Conservation (phyloP, 306 rosid species). For the Prosopis cineraria region DNA sequence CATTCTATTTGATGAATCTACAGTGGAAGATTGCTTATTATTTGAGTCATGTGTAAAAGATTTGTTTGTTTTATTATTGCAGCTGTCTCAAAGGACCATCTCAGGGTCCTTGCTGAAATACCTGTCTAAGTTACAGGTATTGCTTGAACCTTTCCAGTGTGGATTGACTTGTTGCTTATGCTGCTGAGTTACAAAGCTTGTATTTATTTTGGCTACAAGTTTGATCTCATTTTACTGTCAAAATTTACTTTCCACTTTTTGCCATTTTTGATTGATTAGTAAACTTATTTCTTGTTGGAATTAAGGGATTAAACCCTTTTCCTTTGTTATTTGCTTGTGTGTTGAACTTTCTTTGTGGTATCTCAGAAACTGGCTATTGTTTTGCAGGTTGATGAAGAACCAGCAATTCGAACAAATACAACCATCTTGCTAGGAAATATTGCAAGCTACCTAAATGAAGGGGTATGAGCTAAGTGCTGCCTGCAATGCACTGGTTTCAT, state of each 20-base stretch:
- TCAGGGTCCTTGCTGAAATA: constrained; percentile 95
- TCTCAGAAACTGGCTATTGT: constrained; percentile 22
- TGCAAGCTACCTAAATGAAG: constrained; percentile 87
- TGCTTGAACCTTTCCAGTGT: constrained; percentile 31
- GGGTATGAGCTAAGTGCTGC: constrained; percentile 63
- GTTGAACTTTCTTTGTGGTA: constrained; percentile 10
- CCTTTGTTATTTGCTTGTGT: background rate
- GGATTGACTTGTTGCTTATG: background rate
- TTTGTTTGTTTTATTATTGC: constrained; percentile 42
- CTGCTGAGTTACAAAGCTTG: constrained; percentile 1
- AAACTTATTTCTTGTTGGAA: background rate
- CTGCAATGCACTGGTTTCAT: constrained; percentile 27
- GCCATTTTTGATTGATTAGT: background rate
- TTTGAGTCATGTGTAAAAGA: background rate
- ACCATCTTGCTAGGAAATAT: constrained; percentile 95
- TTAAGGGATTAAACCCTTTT: background rate
- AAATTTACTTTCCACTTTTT: background rate
- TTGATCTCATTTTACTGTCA: background rate
- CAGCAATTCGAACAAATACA: constrained; percentile 96
- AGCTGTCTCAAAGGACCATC: constrained; percentile 94
- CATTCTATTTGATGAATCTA: constrained; percentile 13
- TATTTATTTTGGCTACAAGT: background rate
- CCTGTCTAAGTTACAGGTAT: constrained; percentile 97
- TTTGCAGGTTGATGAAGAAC: constrained; percentile 95
- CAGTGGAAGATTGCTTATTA: constrained; percentile 14